A percentile compares a stretch with the other conserved stretches of the same genome.
phyloP scores from a whole-genome alignment of 257 asterid species.

The Solanum dulcamara region DNA sequence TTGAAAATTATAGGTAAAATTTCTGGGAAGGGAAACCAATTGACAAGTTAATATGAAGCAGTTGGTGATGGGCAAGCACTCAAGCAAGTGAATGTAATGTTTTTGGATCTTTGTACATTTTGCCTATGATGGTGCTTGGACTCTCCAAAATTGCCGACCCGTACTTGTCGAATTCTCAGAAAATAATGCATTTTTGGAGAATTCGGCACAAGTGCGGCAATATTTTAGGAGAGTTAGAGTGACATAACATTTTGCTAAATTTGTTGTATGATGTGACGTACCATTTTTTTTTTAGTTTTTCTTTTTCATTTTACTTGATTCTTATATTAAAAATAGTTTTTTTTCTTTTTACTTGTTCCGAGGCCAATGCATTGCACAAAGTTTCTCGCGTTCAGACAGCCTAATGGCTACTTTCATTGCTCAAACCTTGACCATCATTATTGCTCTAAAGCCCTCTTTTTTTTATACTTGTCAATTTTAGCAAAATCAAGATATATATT shows the following conservation, averaged over 20 bases:
- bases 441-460: too few species aligned
- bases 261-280: neutral
- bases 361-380: too few species aligned
- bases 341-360: too few species aligned
- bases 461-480: too few species aligned
- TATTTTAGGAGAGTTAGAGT: neutral
- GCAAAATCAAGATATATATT: too few species aligned
- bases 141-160: neutral
- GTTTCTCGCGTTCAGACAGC: too few species aligned
- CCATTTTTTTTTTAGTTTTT: neutral
- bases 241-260: neutral
- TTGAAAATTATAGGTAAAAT: neutral
- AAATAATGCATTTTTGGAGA: neutral
- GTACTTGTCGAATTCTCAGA: neutral
- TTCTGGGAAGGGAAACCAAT: neutral
- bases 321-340: neutral
- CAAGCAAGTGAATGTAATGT: neutral
- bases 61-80: neutral
- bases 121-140: neutral
- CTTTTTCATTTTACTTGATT: neutral
- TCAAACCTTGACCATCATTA: too few species aligned
- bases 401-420: too few species aligned
- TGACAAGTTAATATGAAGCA: neutral
- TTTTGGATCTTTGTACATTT: neutral
- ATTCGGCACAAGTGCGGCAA: rapidly evolving